phyloP scores from a whole-genome alignment of 345 rosid species.

The Syzygium jambos region DNA sequence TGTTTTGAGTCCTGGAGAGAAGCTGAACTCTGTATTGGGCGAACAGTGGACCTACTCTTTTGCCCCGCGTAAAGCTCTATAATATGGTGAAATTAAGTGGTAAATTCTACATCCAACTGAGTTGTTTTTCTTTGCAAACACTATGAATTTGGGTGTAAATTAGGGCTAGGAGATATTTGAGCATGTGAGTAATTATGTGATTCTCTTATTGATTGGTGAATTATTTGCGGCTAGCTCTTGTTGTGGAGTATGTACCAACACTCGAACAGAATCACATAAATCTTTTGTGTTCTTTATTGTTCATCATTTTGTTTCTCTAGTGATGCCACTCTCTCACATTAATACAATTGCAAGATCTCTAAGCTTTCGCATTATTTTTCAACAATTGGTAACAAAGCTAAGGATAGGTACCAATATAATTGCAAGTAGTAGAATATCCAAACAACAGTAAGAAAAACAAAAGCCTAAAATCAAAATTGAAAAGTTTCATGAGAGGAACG shows the following conservation, averaged over 20 bases:
- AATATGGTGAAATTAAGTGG: not conserved
- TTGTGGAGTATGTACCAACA: not conserved
- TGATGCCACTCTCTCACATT: not conserved
- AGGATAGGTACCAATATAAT: not conserved
- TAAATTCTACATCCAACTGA: not conserved
- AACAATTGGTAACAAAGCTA: not conserved
- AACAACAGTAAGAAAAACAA: no score
- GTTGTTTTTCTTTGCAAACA: not conserved
- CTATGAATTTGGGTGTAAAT: not conserved
- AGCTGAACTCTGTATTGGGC: not conserved
- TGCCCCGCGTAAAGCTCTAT: not conserved
- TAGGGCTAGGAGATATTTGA: not conserved
- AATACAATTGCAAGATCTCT: not conserved
- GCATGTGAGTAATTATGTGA: not conserved
- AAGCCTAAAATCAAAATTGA: no score
- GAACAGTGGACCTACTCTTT: not conserved
- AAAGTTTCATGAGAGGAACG: no score
- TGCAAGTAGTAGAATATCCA: no score
- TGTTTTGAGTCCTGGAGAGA: not conserved
- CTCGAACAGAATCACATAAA: not conserved
- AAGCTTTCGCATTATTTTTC: not conserved
- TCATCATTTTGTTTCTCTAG: not conserved
- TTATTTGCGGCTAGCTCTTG: accelerated
- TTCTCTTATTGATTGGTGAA: not conserved
- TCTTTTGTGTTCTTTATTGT: not conserved